Evolutionary conservation across 306 rosid genomes (phyloP), one percentile per base, ranked within the genome.

Genomic region (Astragalus glycyphyllos): DNA sequence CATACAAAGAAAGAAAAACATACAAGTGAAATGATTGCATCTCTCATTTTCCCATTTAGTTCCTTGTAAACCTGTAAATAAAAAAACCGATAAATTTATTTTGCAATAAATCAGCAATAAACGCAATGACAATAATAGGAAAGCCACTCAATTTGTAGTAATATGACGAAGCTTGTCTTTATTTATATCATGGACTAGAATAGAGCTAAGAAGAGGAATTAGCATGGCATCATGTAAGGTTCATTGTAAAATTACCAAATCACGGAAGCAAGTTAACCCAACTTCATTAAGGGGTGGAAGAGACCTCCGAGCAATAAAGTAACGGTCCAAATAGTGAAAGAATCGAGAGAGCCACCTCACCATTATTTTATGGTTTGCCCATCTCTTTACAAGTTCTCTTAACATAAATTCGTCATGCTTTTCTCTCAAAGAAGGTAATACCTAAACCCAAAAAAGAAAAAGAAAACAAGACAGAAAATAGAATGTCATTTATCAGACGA

Each of bases 21-120:
- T 88, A 93, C 98, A 29, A 88, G 86, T 72, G 83, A 76, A 77
- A 93, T 88, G 48, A 93, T 91, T 53, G 97, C 97, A 81, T 81
- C 97, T 78, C 92, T 90, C 54, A 81, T 91, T 71, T 88, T 88
- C 72, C 83, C 87, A 66, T 78, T 84, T 48, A 93, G 69, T 81
- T 88, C 97, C 76, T 64, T 76, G 78, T 90, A 88, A 66, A 93
- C 96, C 98, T 93, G 83, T 7, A 45, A 82, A 57, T 20, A 65
- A 57, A 29, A 63, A 74, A 73, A 64, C 46, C 32, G 34, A 15
- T 32, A 29, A 53, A 41, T 48, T 65, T 65, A 54, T 65, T 45
- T 20, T 35, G 65, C 26, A 40, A 72, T 10, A 11, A 72, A 61
- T 23, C 29, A 67, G 50, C 8, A 44, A 49, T 32, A 51, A 60